These are phyloP conservation scores for Sarcomyxa edulis DNA, from an alignment of 768 basidiomycete genomes.

Conservation along the genomic window DNA sequence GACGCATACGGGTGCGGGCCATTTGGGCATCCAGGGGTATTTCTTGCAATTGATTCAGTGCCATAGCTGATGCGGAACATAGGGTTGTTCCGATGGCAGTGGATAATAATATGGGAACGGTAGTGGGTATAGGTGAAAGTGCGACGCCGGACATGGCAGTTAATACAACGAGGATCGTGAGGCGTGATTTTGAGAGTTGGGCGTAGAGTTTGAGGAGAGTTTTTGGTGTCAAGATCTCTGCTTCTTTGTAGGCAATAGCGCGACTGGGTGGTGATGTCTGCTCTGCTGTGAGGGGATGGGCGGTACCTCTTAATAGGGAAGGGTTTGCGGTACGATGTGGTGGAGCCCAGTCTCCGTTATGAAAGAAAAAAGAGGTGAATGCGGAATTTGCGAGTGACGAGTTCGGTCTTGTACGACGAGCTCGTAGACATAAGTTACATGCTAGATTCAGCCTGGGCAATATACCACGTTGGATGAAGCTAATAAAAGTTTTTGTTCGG, in stretches of 20 bases:
- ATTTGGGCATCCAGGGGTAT: slow-evolving; percentile 97
- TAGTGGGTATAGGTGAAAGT: slow-evolving; percentile 81
- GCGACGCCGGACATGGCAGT: slow-evolving; percentile 92
- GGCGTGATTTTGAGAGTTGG: slow-evolving; percentile 79
- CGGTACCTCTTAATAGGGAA: slow-evolving; percentile 7
- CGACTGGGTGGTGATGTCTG: slow-evolving; percentile 12
- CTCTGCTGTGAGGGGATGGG: slow-evolving; percentile 3
- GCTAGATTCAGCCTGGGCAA: no score
- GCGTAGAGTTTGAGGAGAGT: slow-evolving; percentile 63
- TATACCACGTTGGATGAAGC: no score
- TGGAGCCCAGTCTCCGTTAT: slow-evolving; percentile 49
- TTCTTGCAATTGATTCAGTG: slow-evolving; percentile 93
- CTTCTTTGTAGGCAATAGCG: slow-evolving; percentile 26
- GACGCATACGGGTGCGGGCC: slow-evolving; percentile 82
- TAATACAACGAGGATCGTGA: slow-evolving; percentile 80
- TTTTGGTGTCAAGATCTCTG: slow-evolving; percentile 39
- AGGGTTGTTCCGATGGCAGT: slow-evolving; percentile 88
- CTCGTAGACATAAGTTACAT: no score
- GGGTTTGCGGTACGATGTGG: slow-evolving; percentile 5
- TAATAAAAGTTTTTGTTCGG: no score
- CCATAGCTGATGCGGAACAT: slow-evolving; percentile 90
- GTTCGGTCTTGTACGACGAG: no score
- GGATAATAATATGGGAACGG: slow-evolving; percentile 77
- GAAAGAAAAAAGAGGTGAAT: slow-evolving; percentile 60
- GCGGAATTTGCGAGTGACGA: no score